A percentile compares a stretch with the other conserved stretches of the same genome.
phyloP scores from a whole-genome alignment of 176 grass and related monocot genomes.

The Thinopyrum elongatum region DNA sequence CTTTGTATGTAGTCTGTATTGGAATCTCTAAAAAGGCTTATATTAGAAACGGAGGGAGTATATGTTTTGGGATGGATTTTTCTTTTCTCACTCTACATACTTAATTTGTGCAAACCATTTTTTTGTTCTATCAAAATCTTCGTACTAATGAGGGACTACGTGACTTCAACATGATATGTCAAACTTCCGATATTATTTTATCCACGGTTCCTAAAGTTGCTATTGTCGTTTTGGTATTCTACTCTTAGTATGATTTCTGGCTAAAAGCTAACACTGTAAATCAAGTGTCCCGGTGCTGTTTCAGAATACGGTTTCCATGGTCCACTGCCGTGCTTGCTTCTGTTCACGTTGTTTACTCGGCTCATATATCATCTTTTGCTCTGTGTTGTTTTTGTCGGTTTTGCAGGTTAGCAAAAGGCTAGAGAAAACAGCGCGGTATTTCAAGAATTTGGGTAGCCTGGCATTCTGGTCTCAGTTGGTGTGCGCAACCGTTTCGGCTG shows the following conservation, averaged over 20 bases:
- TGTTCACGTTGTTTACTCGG: not conserved
- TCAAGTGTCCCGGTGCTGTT: not conserved
- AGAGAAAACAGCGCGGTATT: slow-evolving; percentile 66
- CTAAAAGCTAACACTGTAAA: not conserved
- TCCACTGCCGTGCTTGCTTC: not conserved
- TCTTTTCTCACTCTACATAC: not conserved
- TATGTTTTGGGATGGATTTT: no score
- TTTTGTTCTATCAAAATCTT: not conserved
- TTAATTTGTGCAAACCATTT: not conserved
- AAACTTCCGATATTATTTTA: not conserved
- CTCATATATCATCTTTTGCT: not conserved
- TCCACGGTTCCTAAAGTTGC: not conserved
- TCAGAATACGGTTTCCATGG: not conserved
- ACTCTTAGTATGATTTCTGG: not conserved
- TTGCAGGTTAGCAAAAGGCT: slow-evolving; percentile 79
- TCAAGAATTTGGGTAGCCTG: slow-evolving; percentile 72
- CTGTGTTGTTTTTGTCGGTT: not conserved
- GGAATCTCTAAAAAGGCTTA: no score
- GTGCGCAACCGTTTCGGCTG: slow-evolving; percentile 72
- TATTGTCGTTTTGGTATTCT: not conserved
- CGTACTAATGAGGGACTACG: not conserved
- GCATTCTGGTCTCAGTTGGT: slow-evolving; percentile 94
- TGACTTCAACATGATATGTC: not conserved
- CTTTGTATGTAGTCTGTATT: no score
- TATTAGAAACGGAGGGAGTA: no score